Conservation (phyloP, 2,329 filamentous ascomycete species). For the Apiospora pterosperma region DNA sequence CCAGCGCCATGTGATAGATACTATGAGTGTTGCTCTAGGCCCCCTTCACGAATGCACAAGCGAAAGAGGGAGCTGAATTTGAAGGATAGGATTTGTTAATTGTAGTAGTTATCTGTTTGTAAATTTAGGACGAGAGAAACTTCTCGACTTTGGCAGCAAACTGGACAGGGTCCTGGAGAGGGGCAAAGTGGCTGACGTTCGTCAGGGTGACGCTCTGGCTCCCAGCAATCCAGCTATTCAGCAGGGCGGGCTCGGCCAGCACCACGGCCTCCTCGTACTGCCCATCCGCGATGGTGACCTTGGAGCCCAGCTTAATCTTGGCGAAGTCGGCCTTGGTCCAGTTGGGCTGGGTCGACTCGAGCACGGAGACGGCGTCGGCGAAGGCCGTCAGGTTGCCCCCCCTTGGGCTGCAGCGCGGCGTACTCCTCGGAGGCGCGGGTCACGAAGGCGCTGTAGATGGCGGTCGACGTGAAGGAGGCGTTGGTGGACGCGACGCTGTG, state of each 20-base stretch:
- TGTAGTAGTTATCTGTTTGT: background rate
- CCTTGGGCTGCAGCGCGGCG: constrained; percentile 28
- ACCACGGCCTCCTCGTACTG: constrained; percentile 38
- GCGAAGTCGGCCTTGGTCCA: constrained; percentile 24
- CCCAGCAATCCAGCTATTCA: constrained; percentile 32
- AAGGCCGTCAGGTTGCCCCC: constrained; percentile 35
- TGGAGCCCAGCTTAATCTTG: constrained; percentile 22
- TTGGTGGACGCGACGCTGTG: constrained; percentile 32
- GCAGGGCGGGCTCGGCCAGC: constrained; percentile 28
- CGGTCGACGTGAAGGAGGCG: constrained; percentile 26
- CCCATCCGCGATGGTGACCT: constrained; percentile 26
- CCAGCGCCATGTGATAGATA: background rate
- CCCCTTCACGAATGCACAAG: background rate
- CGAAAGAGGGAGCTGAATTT: background rate
- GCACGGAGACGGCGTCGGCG: constrained; percentile 30
- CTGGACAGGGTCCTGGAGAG: constrained; percentile 35
- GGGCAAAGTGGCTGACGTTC: constrained; percentile 40
- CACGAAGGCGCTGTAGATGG: constrained; percentile 32
- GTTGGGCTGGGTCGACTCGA: constrained; percentile 33
- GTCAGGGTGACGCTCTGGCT: constrained; percentile 32
- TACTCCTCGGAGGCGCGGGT: constrained; percentile 33
- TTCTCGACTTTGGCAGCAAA: constrained; percentile 28
- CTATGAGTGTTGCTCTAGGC: background rate
- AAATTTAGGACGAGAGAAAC: constrained; percentile 20
- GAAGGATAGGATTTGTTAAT: background rate